These are phyloP conservation scores for Phytopythium chamaehyphon DNA, from an alignment of 352 stramenopile species.

Conservation along the genomic window DNA sequence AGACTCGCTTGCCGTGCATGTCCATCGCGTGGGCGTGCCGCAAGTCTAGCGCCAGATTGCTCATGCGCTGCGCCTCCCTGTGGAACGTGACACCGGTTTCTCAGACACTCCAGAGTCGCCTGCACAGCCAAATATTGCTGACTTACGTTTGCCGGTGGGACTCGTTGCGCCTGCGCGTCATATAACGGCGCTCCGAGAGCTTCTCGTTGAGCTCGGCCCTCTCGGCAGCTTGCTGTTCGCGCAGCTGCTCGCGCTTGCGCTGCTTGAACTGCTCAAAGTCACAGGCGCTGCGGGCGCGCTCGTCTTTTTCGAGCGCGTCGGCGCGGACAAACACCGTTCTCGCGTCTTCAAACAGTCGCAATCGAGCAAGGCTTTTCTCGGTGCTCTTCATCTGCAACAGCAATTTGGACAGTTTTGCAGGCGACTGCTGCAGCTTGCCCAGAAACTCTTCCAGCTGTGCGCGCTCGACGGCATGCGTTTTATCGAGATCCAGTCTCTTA, in stretches of 20 bases:
- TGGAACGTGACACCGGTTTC: not conserved
- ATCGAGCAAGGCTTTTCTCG: conserved; percentile 51
- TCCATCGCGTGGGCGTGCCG: conserved; percentile 57
- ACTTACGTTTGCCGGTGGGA: conserved; percentile 49
- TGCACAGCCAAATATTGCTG: no score
- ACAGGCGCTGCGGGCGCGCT: conserved; percentile 33
- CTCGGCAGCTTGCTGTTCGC: conserved; percentile 54
- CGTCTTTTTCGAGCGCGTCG: conserved; percentile 57
- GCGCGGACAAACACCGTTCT: conserved; percentile 60
- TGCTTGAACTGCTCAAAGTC: conserved; percentile 65
- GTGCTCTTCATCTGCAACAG: conserved; percentile 71
- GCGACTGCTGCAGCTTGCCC: conserved; percentile 44
- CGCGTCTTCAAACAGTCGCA: conserved; percentile 71
- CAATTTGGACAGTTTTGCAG: conserved; percentile 66
- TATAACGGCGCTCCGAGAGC: conserved; percentile 69
- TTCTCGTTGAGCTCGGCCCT: conserved; percentile 59
- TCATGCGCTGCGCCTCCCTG: conserved; percentile 67
- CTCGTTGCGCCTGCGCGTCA: conserved; percentile 53
- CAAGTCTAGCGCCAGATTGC: conserved; percentile 64
- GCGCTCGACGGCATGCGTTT: conserved; percentile 55
- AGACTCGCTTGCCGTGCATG: conserved; percentile 52
- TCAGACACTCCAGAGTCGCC: no score
- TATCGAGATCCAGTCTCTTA: conserved; percentile 45
- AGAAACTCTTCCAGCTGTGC: conserved; percentile 64
- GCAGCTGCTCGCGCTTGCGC: conserved; percentile 39